phyloP scores from a whole-genome alignment of 2,329 filamentous ascomycete genomes.

The Colletotrichum sp. region DNA sequence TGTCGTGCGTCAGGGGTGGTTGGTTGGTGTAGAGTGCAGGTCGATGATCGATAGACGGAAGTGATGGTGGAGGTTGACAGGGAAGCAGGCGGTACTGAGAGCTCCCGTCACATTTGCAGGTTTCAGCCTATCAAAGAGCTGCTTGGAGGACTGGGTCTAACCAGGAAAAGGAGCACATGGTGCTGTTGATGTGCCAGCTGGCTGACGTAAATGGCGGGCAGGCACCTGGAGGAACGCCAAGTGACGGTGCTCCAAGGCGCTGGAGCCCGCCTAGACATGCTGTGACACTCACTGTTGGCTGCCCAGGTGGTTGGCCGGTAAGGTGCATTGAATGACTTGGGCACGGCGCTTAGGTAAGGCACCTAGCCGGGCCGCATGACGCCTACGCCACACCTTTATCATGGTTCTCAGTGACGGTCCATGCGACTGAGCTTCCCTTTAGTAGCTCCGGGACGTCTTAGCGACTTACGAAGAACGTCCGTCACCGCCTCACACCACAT shows the following conservation, averaged over 20 bases:
- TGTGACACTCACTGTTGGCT: not conserved
- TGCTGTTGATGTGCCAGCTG: not conserved
- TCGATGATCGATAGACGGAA: slow-evolving; percentile 17
- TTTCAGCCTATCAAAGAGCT: slow-evolving; percentile 22
- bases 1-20: slow-evolving; percentile 20
- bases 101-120: slow-evolving; percentile 18
- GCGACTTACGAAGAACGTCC: not conserved
- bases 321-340: not conserved
- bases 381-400: slow-evolving; percentile 6
- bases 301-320: not conserved
- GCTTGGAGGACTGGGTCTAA: slow-evolving; percentile 8
- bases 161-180: slow-evolving; percentile 4
- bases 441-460: not conserved
- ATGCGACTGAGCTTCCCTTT: not conserved
- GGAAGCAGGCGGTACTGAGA: slow-evolving; percentile 22
- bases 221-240: not conserved
- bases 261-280: not conserved
- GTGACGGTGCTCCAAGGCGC: not conserved
- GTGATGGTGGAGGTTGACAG: slow-evolving; percentile 20
- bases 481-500: not conserved
- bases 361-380: not conserved
- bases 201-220: slow-evolving; percentile 15
- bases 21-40: slow-evolving; percentile 20
- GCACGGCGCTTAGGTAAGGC: not conserved
- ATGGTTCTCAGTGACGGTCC: not conserved